These are phyloP conservation scores for Xylaria sp. DNA, from an alignment of 2,329 filamentous ascomycete species.

Conservation along the genomic window DNA sequence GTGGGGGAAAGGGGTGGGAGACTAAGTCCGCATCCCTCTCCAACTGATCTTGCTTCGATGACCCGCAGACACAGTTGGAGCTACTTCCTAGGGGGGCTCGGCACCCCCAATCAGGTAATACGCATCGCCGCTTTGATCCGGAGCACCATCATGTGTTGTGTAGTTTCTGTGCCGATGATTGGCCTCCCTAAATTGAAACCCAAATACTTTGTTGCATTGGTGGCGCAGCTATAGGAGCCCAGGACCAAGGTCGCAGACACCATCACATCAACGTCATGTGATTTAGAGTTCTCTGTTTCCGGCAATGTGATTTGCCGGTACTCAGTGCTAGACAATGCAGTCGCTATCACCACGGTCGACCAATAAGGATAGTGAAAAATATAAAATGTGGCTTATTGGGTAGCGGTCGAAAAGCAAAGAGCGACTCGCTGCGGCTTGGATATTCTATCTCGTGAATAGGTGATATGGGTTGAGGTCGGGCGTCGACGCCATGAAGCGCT, in stretches of 20 bases:
- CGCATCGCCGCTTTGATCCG: neutral
- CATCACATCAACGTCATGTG: neutral
- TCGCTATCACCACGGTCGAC: no score
- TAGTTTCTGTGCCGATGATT: neutral
- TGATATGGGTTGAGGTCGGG: no score
- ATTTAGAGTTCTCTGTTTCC: neutral
- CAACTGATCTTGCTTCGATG: slow-evolving; percentile 11
- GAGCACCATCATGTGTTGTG: no score
- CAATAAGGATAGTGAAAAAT: no score
- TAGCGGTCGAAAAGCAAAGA: no score
- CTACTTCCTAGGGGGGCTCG: neutral
- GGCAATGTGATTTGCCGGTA: no score
- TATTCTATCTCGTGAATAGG: no score
- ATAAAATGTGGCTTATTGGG: no score
- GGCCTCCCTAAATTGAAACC: neutral
- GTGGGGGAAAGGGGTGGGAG: neutral
- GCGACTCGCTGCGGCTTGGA: no score
- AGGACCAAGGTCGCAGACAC: neutral
- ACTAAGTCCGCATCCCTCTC: neutral
- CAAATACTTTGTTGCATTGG: neutral
- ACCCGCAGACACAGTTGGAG: slow-evolving; percentile 4
- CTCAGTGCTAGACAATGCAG: no score
- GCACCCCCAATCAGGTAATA: neutral
- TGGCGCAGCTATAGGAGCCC: neutral
- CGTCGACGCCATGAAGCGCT: no score